Evolutionary conservation across 352 stramenopile genomes (phyloP).

Genomic region (Pythium aquatile): DNA sequence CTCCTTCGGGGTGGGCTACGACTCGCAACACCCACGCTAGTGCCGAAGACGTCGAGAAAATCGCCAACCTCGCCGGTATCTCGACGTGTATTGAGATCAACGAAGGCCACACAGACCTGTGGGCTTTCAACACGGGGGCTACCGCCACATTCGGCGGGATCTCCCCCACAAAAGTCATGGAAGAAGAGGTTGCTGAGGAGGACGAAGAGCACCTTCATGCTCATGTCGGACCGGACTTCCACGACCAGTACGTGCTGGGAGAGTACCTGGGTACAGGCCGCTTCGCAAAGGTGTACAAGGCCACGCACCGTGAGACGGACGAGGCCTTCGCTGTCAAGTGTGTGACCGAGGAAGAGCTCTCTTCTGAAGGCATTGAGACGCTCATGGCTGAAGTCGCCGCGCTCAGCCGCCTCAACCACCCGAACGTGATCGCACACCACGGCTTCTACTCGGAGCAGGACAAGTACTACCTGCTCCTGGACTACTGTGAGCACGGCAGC

Average conservation of each 20-base stretch:
- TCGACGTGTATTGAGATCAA: constrained; percentile 39
- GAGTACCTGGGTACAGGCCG: constrained; percentile 51
- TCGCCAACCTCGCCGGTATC: constrained; percentile 58
- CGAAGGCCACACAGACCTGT: constrained; percentile 21
- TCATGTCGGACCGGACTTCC: constrained; percentile 37
- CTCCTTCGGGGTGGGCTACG: constrained; percentile 50
- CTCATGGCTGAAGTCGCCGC: constrained; percentile 70
- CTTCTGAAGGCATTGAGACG: constrained; percentile 51
- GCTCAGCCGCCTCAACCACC: constrained; percentile 71
- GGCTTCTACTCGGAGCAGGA: constrained; percentile 76
- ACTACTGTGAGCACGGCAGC: constrained; percentile 81
- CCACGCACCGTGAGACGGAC: constrained; percentile 42
- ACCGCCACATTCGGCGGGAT: constrained; percentile 8
- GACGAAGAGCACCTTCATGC: constrained; percentile 5
- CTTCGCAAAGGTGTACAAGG: constrained; percentile 62
- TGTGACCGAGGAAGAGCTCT: constrained; percentile 47
- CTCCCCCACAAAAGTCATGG: constrained; percentile 16
- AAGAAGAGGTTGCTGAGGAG: constrained; percentile 26
- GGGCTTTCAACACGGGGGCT: constrained; percentile 23
- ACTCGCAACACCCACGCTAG: constrained; percentile 52
- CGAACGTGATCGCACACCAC: constrained; percentile 79
- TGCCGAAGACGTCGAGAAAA: constrained; percentile 51
- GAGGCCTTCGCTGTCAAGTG: constrained; percentile 61
- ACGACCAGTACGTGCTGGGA: constrained; percentile 63
- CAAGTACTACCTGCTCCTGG: constrained; percentile 85